A percentile compares a stretch with the other conserved stretches of the same genome.
phyloP scores from a whole-genome alignment of 768 basidiomycete species.

The Pulveroboletus frians region DNA sequence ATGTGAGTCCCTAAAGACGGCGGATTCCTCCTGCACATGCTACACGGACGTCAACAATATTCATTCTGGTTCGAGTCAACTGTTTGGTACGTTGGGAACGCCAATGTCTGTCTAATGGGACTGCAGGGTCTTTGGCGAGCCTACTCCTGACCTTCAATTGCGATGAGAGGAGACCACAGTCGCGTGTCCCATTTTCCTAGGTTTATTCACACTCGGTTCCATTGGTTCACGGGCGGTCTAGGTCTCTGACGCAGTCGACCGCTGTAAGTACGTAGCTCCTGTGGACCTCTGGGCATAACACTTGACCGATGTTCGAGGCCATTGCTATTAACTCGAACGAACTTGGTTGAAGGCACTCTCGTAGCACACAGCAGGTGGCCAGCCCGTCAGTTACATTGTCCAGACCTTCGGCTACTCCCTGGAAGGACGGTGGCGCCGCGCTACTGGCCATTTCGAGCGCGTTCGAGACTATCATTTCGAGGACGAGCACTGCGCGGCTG shows the following conservation, averaged over 20 bases:
- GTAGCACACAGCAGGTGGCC: conserved; percentile 2
- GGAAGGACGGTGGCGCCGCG: background rate
- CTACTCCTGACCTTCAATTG: too few species aligned
- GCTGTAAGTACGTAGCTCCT: background rate
- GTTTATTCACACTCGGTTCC: background rate
- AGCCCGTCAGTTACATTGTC: background rate
- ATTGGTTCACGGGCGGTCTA: conserved; percentile 6
- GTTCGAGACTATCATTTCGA: background rate
- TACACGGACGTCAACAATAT: too few species aligned
- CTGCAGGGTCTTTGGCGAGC: too few species aligned
- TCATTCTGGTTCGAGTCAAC: too few species aligned
- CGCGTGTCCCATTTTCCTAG: too few species aligned
- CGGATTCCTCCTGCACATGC: too few species aligned
- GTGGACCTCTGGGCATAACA: background rate
- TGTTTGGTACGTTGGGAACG: too few species aligned
- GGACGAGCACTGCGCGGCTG: background rate
- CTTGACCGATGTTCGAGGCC: conserved; percentile 7
- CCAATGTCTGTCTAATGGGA: too few species aligned
- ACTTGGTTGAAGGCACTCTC: background rate
- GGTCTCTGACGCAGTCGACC: background rate
- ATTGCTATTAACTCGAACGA: background rate
- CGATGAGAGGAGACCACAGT: too few species aligned
- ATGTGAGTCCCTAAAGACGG: too few species aligned
- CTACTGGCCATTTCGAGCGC: background rate
- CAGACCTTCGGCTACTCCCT: conserved; percentile 1